These are phyloP conservation scores for Metschnikowia lochheadii DNA, from an alignment of 805 yeast genomes.

Conservation along the genomic window DNA sequence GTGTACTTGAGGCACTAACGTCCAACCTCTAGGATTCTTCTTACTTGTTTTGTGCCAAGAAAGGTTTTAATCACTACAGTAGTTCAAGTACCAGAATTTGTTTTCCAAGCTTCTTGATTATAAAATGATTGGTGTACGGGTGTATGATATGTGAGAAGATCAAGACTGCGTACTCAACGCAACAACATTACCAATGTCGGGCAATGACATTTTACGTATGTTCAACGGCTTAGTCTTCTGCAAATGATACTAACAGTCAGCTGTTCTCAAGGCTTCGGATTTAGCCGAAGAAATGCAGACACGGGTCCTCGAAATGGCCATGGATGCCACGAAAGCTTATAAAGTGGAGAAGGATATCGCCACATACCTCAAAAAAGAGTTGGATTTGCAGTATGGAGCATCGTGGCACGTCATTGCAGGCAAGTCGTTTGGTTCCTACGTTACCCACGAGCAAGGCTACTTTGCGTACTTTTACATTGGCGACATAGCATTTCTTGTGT, in stretches of 20 bases:
- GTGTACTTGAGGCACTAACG: background rate
- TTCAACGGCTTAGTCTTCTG: background rate
- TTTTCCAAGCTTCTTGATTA: too few relatives aligned
- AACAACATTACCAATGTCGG: conserved; percentile 2
- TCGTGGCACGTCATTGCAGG: conserved; percentile 85
- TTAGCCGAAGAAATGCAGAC: conserved; percentile 52
- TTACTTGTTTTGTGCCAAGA: background rate
- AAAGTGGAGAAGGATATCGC: conserved; percentile 61
- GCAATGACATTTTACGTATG: conserved; percentile 4
- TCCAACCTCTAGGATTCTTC: background rate
- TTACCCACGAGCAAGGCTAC: conserved; percentile 72
- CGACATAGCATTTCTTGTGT: conserved; percentile 60
- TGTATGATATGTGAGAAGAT: background rate
- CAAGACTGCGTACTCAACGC: background rate
- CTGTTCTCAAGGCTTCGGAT: conserved; percentile 41
- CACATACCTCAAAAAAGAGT: conserved; percentile 56
- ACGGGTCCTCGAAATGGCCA: conserved; percentile 44
- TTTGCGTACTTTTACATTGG: conserved; percentile 72
- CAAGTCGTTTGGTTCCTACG: conserved; percentile 72
- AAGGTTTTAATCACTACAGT: background rate
- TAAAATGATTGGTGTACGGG: background rate
- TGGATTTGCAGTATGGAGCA: conserved; percentile 61
- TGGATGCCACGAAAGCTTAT: conserved; percentile 40
- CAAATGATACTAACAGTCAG: conserved; percentile 17
- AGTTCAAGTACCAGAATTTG: too few relatives aligned